A percentile compares a stretch with the other conserved stretches of the same genome.
Evolutionary conservation across 1,284 basidiomycete genomes (phyloP).

Genomic region (Pyrrhoderma lamaoense): DNA sequence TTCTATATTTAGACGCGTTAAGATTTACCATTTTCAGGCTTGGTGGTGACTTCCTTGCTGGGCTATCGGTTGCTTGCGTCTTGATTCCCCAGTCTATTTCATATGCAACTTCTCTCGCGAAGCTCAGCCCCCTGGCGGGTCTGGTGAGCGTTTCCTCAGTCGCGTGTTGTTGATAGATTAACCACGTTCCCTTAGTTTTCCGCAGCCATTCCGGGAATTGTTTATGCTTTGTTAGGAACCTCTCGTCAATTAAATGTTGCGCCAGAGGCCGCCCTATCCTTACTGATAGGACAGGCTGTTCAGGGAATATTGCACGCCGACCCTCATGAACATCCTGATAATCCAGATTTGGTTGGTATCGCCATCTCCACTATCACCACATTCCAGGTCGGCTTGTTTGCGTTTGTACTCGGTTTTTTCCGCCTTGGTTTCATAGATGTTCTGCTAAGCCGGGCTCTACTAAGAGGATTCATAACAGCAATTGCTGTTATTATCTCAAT

Average conservation of each 20-base stretch:
- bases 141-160: slow-evolving; percentile 47
- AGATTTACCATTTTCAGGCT: slow-evolving; percentile 25
- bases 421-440: slow-evolving; percentile 93
- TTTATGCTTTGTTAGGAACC: slow-evolving; percentile 83
- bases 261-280: slow-evolving; percentile 82
- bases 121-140: slow-evolving; percentile 75
- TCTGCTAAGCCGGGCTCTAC: slow-evolving; percentile 80
- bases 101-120: slow-evolving; percentile 83
- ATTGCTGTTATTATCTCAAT: slow-evolving; percentile 70
- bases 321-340: slow-evolving; percentile 44
- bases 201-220: slow-evolving; percentile 71
- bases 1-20: neutral
- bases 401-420: slow-evolving; percentile 81
- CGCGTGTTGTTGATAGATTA: slow-evolving; percentile 1
- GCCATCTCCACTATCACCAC: slow-evolving; percentile 72
- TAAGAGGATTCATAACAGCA: slow-evolving; percentile 83
- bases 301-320: slow-evolving; percentile 59
- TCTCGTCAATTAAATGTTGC: slow-evolving; percentile 80
- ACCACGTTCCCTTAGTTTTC: slow-evolving; percentile 45
- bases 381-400: slow-evolving; percentile 83
- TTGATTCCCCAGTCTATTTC: slow-evolving; percentile 90
- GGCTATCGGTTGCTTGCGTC: slow-evolving; percentile 82
- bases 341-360: slow-evolving; percentile 53
- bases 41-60: slow-evolving; percentile 77
- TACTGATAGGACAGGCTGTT: slow-evolving; percentile 86